Percentiles rank a stretch among this genome's conserved stretches.
These are phyloP conservation scores for Phytophthora megakarya DNA, from an alignment of 352 stramenopile species.

Conservation along the genomic window DNA sequence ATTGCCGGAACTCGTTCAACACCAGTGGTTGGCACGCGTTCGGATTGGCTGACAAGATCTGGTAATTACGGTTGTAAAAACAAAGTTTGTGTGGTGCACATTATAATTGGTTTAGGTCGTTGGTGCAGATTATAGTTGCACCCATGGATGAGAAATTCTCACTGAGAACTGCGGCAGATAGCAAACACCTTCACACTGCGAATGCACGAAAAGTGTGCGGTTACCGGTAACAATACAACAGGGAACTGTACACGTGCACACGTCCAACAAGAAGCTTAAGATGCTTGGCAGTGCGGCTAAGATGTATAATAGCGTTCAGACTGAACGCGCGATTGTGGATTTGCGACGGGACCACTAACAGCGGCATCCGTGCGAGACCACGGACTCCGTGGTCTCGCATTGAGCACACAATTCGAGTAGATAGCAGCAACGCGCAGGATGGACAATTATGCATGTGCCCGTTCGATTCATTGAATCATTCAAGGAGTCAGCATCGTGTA, in stretches of 20 bases:
- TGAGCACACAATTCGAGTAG: neutral
- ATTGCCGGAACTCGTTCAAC: slow-evolving; percentile 27
- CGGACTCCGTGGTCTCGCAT: no score
- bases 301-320: no score
- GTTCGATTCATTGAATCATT: neutral
- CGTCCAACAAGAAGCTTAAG: neutral
- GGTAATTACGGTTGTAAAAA: slow-evolving; percentile 35
- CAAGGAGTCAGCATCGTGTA: slow-evolving; percentile 22
- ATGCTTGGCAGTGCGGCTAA: no score
- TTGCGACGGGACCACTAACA: neutral
- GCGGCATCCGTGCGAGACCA: neutral
- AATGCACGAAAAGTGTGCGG: neutral
- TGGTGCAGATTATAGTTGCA: no score
- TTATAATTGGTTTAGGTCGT: no score
- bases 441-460: neutral
- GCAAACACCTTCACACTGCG: neutral
- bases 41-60: slow-evolving; percentile 13
- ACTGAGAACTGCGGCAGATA: neutral
- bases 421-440: neutral
- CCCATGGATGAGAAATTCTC: no score
- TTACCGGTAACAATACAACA: neutral
- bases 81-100: slow-evolving; percentile 12
- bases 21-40: slow-evolving; percentile 20
- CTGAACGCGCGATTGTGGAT: slow-evolving; percentile 11
- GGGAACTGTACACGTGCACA: neutral